phyloP scores from a whole-genome alignment of 148 eudicot genomes.

The Amaranthus hypochondriacus region DNA sequence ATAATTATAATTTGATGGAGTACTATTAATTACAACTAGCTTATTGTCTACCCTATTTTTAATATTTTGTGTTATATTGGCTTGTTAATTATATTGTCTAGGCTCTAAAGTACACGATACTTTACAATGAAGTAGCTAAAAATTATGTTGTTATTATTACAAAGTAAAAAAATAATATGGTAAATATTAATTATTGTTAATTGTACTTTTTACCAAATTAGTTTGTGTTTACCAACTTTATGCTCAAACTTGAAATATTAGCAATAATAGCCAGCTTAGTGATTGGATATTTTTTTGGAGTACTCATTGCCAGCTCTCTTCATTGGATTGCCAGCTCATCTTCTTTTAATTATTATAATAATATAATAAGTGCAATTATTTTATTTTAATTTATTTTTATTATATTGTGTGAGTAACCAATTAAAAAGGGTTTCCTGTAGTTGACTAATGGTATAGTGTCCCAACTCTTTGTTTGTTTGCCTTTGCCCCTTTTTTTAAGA shows the following conservation, averaged over 20 bases:
- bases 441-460: background rate
- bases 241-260: conserved; percentile 4
- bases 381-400: background rate
- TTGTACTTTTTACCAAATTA: conserved; percentile 8
- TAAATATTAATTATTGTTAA: background rate
- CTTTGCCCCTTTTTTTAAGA: no score
- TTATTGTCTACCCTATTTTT: background rate
- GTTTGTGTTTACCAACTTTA: background rate
- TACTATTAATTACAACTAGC: background rate
- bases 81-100: background rate
- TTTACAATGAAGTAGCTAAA: conserved; percentile 11
- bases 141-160: conserved; percentile 26
- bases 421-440: background rate
- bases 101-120: conserved; percentile 18
- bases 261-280: conserved; percentile 11
- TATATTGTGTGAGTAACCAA: background rate
- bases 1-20: conserved; percentile 6
- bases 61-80: background rate
- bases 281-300: background rate
- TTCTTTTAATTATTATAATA: background rate
- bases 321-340: background rate
- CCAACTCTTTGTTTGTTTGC: no score
- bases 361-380: no score
- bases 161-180: background rate
- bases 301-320: conserved; percentile 14